Conservation (phyloP, 345 rosid genomes). For the Stellera chamaejasme region DNA sequence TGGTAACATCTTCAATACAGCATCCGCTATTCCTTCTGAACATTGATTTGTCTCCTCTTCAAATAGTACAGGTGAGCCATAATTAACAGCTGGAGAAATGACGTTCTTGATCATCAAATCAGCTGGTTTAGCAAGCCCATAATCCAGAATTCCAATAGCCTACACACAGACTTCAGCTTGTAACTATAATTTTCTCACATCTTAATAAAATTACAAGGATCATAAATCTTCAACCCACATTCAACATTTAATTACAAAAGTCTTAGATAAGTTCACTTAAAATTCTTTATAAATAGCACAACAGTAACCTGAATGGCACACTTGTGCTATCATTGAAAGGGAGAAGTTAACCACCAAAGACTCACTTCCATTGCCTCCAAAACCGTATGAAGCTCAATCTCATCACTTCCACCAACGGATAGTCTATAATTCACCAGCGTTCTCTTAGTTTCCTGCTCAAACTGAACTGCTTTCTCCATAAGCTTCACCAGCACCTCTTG, state of each 20-base stretch:
- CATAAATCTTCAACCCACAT: too few species aligned
- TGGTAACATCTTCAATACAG: constrained; percentile 40
- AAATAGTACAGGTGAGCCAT: constrained; percentile 38
- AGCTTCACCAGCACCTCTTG: constrained; percentile 73
- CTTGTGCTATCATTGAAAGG: too few species aligned
- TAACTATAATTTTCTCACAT: not conserved
- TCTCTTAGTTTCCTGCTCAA: constrained; percentile 42
- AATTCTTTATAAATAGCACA: too few species aligned
- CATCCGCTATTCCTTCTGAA: constrained; percentile 41
- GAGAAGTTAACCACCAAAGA: constrained; percentile 8
- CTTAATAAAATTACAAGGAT: too few species aligned
- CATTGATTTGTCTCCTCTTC: constrained; percentile 41
- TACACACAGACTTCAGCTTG: constrained; percentile 16
- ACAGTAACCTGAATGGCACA: too few species aligned
- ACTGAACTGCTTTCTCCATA: constrained; percentile 64
- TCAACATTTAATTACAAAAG: too few species aligned
- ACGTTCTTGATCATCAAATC: constrained; percentile 80
- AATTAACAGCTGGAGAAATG: constrained; percentile 61
- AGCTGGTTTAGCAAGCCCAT: constrained; percentile 85
- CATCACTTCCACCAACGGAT: constrained; percentile 36
- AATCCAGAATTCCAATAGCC: constrained; percentile 81
- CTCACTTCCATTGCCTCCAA: constrained; percentile 88
- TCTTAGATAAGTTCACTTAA: too few species aligned
- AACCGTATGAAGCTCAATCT: constrained; percentile 48
- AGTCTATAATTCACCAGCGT: constrained; percentile 46